These are phyloP conservation scores for Aspergillus saccharolyticus DNA, from an alignment of 495 filamentous ascomycete species.

Conservation along the genomic window DNA sequence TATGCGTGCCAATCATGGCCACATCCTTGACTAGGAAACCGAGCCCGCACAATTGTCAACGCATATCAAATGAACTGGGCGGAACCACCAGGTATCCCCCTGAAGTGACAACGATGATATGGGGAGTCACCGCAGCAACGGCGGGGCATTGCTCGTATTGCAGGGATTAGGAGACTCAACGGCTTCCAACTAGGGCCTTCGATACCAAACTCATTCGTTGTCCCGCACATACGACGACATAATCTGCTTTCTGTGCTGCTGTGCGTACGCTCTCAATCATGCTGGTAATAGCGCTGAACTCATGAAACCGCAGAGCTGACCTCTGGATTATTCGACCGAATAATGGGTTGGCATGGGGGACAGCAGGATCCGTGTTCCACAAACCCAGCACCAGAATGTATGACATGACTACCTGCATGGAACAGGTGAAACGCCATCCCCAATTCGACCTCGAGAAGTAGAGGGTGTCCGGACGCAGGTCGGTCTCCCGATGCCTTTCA, in stretches of 20 bases:
- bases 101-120: neutral
- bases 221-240: neutral
- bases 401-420: neutral
- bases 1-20: constrained; percentile 75
- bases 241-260: neutral
- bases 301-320: constrained; percentile 1
- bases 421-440: constrained; percentile 2
- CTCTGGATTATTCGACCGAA: constrained; percentile 3
- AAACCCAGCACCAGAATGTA: neutral
- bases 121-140: neutral
- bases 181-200: neutral
- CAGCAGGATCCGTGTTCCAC: neutral
- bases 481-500: neutral
- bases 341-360: neutral
- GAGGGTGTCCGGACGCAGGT: constrained; percentile 3
- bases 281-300: neutral
- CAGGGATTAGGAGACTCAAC: neutral
- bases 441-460: constrained; percentile 7
- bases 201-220: neutral
- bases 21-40: constrained; percentile 76
- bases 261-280: neutral
- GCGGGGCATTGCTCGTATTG: neutral
- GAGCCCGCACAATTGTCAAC: neutral
- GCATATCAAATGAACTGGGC: neutral
- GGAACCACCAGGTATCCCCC: neutral